These are phyloP conservation scores for Tricholomella constricta DNA, from an alignment of 768 basidiomycete species.

Conservation along the genomic window DNA sequence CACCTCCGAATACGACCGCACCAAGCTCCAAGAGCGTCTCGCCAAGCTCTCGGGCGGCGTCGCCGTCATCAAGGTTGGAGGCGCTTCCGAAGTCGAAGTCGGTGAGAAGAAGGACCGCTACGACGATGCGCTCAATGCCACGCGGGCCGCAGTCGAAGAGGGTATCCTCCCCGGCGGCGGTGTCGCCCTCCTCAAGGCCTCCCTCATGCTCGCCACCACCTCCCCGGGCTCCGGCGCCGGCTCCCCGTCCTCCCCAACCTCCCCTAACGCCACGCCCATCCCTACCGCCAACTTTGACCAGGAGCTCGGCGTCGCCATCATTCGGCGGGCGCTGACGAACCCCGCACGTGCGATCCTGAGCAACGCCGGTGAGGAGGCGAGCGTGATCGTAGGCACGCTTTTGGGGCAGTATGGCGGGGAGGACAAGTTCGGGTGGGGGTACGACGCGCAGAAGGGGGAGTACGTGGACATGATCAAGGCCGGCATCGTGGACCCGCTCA, in stretches of 20 bases:
- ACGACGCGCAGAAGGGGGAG: conserved; percentile 90
- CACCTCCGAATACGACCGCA: conserved; percentile 91
- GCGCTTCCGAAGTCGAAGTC: conserved; percentile 92
- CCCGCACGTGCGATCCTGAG: conserved; percentile 87
- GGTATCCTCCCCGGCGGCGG: conserved; percentile 98
- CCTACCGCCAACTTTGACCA: conserved; percentile 94
- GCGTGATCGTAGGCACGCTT: conserved; percentile 90
- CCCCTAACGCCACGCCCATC: conserved; percentile 66
- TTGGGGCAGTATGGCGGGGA: conserved; percentile 63
- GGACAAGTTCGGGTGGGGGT: conserved; percentile 86
- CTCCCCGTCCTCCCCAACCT: conserved; percentile 50
- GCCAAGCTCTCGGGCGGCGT: conserved; percentile 97
- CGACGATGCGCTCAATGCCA: conserved; percentile 97
- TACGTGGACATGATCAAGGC: conserved; percentile 93
- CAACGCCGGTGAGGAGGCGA: conserved; percentile 94
- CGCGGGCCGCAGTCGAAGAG: conserved; percentile 96
- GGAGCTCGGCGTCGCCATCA: conserved; percentile 92
- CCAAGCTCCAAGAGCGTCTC: conserved; percentile 94
- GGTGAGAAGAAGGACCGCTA: conserved; percentile 99
- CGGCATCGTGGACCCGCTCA: conserved; percentile 94
- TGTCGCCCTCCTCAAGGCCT: conserved; percentile 88
- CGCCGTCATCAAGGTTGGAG: conserved; percentile 98
- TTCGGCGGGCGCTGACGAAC: conserved; percentile 79
- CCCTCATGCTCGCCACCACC: conserved; percentile 63
- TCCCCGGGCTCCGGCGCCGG: conserved; percentile 47